Base-by-base conservation (phyloP, 805 yeast genomes). In the Maudiozyma turicensis region DNA sequence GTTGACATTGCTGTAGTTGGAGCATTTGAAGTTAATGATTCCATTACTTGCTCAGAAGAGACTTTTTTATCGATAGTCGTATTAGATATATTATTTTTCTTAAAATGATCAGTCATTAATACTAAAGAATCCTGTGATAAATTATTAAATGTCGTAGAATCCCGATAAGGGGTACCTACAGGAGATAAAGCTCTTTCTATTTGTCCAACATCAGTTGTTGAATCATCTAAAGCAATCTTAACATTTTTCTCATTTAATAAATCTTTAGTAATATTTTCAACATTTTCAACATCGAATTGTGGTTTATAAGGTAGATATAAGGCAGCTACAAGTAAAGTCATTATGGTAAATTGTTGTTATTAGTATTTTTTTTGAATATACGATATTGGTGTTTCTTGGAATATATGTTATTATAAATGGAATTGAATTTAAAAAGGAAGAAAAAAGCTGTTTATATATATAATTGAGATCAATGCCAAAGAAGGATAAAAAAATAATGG, bases 261-360 rank as follows among this genome's bases (percentile, higher is more conserved):
- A 10, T 45, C 43, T 4, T 45, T 31, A 15, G 47, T 10, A 9
- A 46, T 31, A 37, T 30, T 37, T 52, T 54, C 43, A 15, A 46
- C 33, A 13, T 61, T 62, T 15, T 68, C 63, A 38, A 68, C 52
- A 51, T 70, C 68, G 54, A 71, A 69, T 54, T 82, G 84, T 14
- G 83, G 87, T 5, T 87, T 81, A 57, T 81, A 78, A 2, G 91
- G 91, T 43, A 84, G 68, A 56, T 82, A 82, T 79, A 84, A 67
- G 13, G 90, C 78, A 14, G 85, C 89, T 37, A 84, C 75, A 40
- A 81, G 76, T 28, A 82, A 70, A n/a, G 86, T 80, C 89, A 83
- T 51, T 20, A 13, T 41, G 10, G 14, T 7, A 9, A 35, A 9
- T 13, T 13, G 11, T 35, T 35, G 14, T 35, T 35, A 35, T 35